phyloP scores from a whole-genome alignment of 1,284 basidiomycete species.

The Ustilago tritici region DNA sequence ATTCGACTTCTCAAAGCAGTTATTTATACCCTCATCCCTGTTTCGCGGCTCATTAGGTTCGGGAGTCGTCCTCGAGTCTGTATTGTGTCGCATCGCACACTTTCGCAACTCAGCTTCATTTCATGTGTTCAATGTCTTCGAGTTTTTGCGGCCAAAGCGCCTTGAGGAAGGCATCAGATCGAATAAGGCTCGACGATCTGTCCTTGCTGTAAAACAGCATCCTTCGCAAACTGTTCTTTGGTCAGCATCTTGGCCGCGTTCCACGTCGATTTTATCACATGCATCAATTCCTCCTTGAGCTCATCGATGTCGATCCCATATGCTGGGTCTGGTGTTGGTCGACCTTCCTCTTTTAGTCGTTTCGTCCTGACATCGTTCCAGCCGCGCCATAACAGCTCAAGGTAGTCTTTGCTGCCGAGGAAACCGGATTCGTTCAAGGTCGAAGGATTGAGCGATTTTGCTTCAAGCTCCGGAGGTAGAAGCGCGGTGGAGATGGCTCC shows the following conservation, averaged over 20 bases:
- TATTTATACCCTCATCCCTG: not conserved
- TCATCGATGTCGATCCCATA: not conserved
- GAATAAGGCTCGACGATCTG: too few species aligned
- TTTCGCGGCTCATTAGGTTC: too few species aligned
- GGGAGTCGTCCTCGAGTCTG: too few species aligned
- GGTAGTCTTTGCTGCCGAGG: not conserved
- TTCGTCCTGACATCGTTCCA: not conserved
- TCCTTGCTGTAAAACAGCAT: not conserved
- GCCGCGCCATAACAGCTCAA: not conserved
- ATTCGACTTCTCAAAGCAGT: too few species aligned
- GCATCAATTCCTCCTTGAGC: not conserved
- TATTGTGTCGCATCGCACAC: too few species aligned
- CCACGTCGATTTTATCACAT: not conserved
- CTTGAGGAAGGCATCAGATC: too few species aligned
- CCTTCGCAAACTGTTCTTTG: not conserved
- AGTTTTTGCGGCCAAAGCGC: too few species aligned
- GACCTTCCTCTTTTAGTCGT: not conserved
- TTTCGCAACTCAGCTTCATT: too few species aligned
- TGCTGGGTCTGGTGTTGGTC: not conserved
- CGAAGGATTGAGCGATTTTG: not conserved
- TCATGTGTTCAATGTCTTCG: too few species aligned
- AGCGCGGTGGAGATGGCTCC: not conserved
- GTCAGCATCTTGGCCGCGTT: too few species aligned
- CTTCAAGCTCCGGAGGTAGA: not conserved
- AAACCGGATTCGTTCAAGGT: not conserved